Evolutionary conservation across 2,329 filamentous ascomycete species (phyloP), one percentile per base, ranked within the genome.

Genomic region (Ophiostoma tasmaniense): DNA sequence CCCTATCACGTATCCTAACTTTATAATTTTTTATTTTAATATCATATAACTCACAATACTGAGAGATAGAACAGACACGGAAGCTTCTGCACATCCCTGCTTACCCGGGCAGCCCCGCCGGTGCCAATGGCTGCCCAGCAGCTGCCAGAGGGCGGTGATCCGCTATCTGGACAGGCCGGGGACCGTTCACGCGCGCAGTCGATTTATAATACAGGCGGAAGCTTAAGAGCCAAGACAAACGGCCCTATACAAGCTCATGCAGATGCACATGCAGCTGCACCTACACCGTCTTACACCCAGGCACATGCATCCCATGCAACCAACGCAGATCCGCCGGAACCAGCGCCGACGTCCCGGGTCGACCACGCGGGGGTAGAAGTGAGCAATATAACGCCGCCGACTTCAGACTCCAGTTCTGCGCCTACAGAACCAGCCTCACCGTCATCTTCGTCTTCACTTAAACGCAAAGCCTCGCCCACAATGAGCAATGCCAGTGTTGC

Each of bases 31-130:
- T 25, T 55, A 55, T 55, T 55, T 55, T 14, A 25, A 28, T 4
- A 22, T n/a, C 17, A n/a, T 11, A 22, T 8, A 25, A 25, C n/a
- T 17, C 50, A 25, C 10, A n/a, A 20, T n/a, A 20, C 42, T 45
- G 17, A 20, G 5, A n/a, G 17, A 7, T 45, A 20, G 3, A n/a
- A n/a, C n/a, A 45, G 5, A 8, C 5, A n/a, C 42, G 20, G 17
- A 17, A 45, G 20, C 42, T 7, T 45, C 17, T 45, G 39, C 39
- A 42, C 5, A 30, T 50, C 55, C 22, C 25, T 30, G 22, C n/a
- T 30, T 61, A 61, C 55, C 25, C 55, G n/a, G n/a, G n/a, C 25
- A 61, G 55, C 50, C 55, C 55, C 55, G 55, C 25, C 55, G n/a
- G 50, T 22, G 22, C 55, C 55, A 61, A 61, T 61, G 55, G 55